Conservation (phyloP, 768 basidiomycete genomes). For the Suillus paluster region DNA sequence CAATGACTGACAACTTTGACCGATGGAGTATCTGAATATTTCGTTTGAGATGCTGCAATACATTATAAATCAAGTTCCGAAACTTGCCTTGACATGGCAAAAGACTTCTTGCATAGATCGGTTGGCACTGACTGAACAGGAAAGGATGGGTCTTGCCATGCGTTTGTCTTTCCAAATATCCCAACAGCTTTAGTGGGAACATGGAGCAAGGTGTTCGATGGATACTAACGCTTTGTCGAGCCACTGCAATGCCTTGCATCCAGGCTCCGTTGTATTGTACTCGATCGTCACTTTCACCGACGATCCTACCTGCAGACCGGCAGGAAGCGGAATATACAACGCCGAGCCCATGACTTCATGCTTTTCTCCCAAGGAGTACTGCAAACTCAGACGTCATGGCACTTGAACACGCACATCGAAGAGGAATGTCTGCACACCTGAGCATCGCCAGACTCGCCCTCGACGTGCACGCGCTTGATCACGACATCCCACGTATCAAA, state of each 20-base stretch:
- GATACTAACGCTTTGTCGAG: conserved; percentile 70
- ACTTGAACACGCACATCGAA: not conserved
- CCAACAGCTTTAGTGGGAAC: not conserved
- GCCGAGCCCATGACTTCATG: conserved; percentile 81
- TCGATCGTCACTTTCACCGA: conserved; percentile 51
- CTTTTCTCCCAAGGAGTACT: conserved; percentile 60
- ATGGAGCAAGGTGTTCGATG: not conserved
- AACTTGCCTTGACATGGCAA: conserved; percentile 74
- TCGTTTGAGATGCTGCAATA: not conserved
- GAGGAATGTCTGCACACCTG: conserved; percentile 42
- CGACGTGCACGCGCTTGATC: conserved; percentile 57
- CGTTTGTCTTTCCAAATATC: conserved; percentile 61
- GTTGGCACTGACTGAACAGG: conserved; percentile 92
- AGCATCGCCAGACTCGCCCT: conserved; percentile 47
- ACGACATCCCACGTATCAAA: conserved; percentile 79
- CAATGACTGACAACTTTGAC: conserved; percentile 74
- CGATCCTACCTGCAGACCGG: conserved; percentile 37
- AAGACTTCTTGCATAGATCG: conserved; percentile 84
- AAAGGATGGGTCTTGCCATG: conserved; percentile 85
- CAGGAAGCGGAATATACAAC: conserved; percentile 61
- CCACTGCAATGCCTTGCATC: conserved; percentile 82
- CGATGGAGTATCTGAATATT: conserved; percentile 72
- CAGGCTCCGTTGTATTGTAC: conserved; percentile 76
- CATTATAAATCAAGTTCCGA: not conserved
- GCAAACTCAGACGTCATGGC: not conserved